Evolutionary conservation across 257 asterid genomes (phyloP).

Genomic region (Apocynum venetum): DNA sequence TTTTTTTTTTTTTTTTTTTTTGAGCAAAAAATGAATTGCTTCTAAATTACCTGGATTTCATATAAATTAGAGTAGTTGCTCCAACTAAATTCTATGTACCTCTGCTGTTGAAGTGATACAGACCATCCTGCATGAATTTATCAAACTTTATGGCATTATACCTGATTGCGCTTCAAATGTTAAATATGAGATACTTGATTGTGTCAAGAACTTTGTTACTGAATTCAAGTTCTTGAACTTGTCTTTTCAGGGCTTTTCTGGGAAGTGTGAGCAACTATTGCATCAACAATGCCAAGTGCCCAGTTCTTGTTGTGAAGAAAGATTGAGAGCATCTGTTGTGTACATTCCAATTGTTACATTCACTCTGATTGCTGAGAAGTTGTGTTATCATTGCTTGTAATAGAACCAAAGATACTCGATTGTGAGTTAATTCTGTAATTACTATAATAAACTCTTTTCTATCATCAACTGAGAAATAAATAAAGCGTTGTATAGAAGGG

Average conservation of each 20-base stretch:
- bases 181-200: background rate
- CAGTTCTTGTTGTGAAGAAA: constrained; percentile 57
- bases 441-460: background rate
- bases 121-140: background rate
- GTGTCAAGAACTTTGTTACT: background rate
- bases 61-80: background rate
- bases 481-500: too few relatives aligned
- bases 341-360: background rate
- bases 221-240: background rate
- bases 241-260: constrained; percentile 47
- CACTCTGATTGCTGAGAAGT: background rate
- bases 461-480: background rate
- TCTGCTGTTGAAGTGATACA: too few relatives aligned
- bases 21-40: background rate
- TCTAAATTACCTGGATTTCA: background rate
- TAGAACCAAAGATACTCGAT: background rate
- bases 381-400: too few relatives aligned
- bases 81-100: background rate
- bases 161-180: background rate
- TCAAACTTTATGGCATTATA: background rate
- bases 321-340: background rate
- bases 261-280: constrained; percentile 76
- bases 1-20: too few relatives aligned
- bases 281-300: constrained; percentile 51
- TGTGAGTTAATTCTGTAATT: background rate